phyloP scores from a whole-genome alignment of 2,329 filamentous ascomycete species.

The Ceratocystis variospora region DNA sequence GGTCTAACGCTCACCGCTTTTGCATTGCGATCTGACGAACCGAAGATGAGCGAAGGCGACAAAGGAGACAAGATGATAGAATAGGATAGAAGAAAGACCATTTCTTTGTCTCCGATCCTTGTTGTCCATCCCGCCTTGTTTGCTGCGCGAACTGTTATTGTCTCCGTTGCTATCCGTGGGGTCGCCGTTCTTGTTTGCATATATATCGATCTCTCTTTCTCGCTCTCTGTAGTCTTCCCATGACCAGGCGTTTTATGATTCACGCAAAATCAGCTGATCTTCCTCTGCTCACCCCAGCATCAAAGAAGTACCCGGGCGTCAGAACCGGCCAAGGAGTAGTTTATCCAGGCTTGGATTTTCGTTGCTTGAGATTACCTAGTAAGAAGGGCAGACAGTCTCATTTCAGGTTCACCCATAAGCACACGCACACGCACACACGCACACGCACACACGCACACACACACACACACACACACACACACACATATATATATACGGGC shows the following conservation, averaged over 20 bases:
- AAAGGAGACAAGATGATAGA: background rate
- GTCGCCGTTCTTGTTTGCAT: background rate
- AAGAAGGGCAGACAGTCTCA: background rate
- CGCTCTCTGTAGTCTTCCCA: background rate
- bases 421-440: background rate
- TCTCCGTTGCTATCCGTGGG: background rate
- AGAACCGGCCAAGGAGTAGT: background rate
- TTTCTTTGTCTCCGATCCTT: background rate
- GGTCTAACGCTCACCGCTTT: conserved; percentile 7
- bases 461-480: background rate
- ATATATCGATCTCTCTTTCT: background rate
- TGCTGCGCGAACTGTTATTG: background rate
- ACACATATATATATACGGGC: no score
- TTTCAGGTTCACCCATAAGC: background rate
- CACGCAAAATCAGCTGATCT: background rate
- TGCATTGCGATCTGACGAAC: background rate
- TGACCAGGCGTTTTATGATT: background rate
- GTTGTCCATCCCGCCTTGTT: background rate
- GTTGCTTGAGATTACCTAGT: background rate
- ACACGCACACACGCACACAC: background rate
- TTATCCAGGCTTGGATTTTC: background rate
- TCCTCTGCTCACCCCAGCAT: background rate
- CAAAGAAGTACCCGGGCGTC: background rate
- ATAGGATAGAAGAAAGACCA: background rate
- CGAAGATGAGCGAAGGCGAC: background rate